Evolutionary conservation across 2,329 filamentous ascomycete genomes (phyloP).

Genomic region (Trichoderma sp.): DNA sequence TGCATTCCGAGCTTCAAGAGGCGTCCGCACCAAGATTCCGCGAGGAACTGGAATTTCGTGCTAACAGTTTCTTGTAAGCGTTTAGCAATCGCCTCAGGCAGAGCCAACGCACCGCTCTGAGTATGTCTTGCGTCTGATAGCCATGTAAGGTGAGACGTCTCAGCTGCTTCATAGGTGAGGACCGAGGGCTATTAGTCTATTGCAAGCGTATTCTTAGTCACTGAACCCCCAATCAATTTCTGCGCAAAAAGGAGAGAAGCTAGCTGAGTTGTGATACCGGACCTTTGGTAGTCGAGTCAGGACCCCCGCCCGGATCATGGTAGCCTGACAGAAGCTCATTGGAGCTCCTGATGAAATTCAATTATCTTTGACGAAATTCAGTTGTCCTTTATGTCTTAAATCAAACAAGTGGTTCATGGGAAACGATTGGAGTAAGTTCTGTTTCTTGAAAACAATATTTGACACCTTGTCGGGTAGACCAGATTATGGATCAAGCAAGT

Average conservation of each 20-base stretch:
- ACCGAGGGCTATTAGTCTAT: not conserved
- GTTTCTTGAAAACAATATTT: not conserved
- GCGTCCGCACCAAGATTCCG: constrained; percentile 24
- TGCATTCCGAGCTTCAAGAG: constrained; percentile 24
- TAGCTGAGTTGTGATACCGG: not conserved
- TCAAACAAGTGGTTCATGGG: not conserved
- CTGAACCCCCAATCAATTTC: not conserved
- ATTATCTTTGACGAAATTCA: not conserved
- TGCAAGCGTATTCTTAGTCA: not conserved
- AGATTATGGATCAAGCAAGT: not conserved
- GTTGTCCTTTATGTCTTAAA: not conserved
- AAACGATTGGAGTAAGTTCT: not conserved
- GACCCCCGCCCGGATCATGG: not conserved
- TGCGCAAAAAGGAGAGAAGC: not conserved
- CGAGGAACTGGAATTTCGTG: constrained; percentile 27
- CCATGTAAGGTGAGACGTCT: constrained; percentile 29
- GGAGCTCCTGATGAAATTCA: not conserved
- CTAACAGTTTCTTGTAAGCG: constrained; percentile 22
- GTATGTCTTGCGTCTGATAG: constrained; percentile 29
- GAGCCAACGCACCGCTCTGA: constrained; percentile 25
- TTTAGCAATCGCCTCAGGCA: not conserved
- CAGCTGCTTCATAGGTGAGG: not conserved
- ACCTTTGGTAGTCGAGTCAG: constrained; percentile 6
- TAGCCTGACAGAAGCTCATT: not conserved
- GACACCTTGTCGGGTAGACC: not conserved